Evolutionary conservation across 257 asterid species (phyloP), one percentile per base, ranked within the genome.

Genomic region (Eustoma russellianum): DNA sequence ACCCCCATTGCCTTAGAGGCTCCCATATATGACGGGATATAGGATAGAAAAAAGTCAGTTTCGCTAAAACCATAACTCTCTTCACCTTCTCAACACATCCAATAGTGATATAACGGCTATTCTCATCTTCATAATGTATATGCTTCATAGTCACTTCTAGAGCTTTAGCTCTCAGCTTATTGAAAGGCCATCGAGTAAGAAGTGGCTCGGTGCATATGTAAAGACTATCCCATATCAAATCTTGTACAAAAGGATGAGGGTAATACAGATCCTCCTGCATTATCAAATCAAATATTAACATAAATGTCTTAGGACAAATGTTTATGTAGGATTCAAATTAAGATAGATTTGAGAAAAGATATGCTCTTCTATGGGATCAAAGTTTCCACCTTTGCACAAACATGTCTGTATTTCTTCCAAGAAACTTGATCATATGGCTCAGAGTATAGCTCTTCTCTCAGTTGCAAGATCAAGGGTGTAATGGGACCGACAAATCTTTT

Each of bases 51-150:
- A 3, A 3, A 7, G 11, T 4, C 0, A 7, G 9, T 38, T 38
- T 38, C 10, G 43, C 11, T 0, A 24, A 24, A 24, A 24, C 30
- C 30, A 24, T 24, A 24, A 0, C 1, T 24, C 3, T 1, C 30
- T 46, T 13, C 2, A 70, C 78, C 79, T 73, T 73, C 33, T 61
- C 66, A 3, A 65, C 67, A 46, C 67, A 58, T 33, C 76, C 79
- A 49, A 74, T 62, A 41, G 65, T 48, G 19, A 74, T 44, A 33
- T 74, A 69, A 34, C 63, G 61, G 54, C 65, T 57, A 38, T 70
- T 69, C 50, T 66, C 67, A 43, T 74, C 76, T 52, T 74, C 76
- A 7, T 74, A 69, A 46, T 74, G 76, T 6, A 69, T 69, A 16
- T 74, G 76, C 15, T 62, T 55, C 73, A 69, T 69, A 14, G 68